phyloP scores from a whole-genome alignment of 2,329 filamentous ascomycete genomes.

The Sphaerostilbella broomeana region DNA sequence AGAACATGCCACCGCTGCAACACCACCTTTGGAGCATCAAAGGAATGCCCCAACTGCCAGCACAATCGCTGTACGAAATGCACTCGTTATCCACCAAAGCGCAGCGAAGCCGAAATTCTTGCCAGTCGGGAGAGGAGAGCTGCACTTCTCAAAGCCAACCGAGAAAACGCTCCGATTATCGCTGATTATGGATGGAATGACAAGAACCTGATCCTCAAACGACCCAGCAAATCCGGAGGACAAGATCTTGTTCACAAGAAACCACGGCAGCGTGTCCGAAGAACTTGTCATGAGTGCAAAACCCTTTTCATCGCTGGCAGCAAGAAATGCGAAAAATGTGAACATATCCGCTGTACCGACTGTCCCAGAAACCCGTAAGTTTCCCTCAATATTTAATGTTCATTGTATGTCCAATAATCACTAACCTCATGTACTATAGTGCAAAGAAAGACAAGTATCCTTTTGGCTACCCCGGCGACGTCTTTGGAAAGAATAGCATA shows the following conservation, averaged over 20 bases:
- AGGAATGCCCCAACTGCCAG: conserved; percentile 68
- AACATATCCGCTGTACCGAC: conserved; percentile 68
- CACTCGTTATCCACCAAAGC: conserved; percentile 64
- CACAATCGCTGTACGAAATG: conserved; percentile 79
- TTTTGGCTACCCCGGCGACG: conserved; percentile 63
- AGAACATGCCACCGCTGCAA: conserved; percentile 77
- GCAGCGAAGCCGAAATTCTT: conserved; percentile 48
- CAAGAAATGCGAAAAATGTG: conserved; percentile 62
- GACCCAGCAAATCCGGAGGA: conserved; percentile 58
- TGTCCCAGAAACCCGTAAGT: conserved; percentile 76
- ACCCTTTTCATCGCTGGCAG: conserved; percentile 51
- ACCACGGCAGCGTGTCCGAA: conserved; percentile 64
- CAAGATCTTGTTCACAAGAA: conserved; percentile 68
- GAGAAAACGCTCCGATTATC: conserved; percentile 49
- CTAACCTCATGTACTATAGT: conserved; percentile 28
- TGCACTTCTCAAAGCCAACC: conserved; percentile 46
- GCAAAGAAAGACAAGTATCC: conserved; percentile 64
- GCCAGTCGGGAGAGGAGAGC: conserved; percentile 47
- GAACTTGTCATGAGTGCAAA: conserved; percentile 69
- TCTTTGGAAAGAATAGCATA: conserved; percentile 44
- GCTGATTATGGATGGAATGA: conserved; percentile 41
- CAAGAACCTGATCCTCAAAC: conserved; percentile 49
- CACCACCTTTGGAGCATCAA: conserved; percentile 64
- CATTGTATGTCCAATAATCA: background rate
- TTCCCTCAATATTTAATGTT: background rate